A percentile compares a stretch with the other conserved stretches of the same genome.
Evolutionary conservation across 164 flowering plant genomes (phyloP).

Genomic region (Tetrastigma voinierianum): DNA sequence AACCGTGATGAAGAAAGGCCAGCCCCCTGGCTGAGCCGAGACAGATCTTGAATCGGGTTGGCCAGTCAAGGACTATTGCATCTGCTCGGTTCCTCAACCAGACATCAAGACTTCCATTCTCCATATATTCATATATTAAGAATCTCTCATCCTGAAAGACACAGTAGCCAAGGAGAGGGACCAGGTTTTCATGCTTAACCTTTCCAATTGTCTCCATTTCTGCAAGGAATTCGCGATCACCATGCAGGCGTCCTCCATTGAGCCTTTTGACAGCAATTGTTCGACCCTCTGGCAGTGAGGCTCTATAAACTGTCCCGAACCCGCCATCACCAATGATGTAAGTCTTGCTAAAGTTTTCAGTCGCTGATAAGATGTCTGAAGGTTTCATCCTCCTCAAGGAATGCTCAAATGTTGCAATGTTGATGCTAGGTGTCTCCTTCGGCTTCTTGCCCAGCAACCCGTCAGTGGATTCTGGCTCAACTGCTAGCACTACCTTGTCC

Average conservation of each 20-base stretch:
- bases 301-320: conserved; percentile 63
- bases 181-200: conserved; percentile 59
- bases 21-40: conserved; percentile 63
- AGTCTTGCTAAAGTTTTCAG: conserved; percentile 60
- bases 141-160: conserved; percentile 54
- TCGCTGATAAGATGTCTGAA: conserved; percentile 53
- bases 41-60: conserved; percentile 54
- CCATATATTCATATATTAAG: conserved; percentile 64
- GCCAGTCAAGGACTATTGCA: conserved; percentile 60
- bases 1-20: conserved; percentile 69
- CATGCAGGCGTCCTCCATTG: conserved; percentile 44
- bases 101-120: conserved; percentile 70
- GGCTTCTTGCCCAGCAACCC: conserved; percentile 40
- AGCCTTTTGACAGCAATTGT: conserved; percentile 60
- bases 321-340: conserved; percentile 69
- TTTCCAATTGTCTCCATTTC: conserved; percentile 77
- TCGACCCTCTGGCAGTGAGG: conserved; percentile 42
- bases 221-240: conserved; percentile 60
- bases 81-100: conserved; percentile 61
- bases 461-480: conserved; percentile 34
- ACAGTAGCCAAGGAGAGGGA: conserved; percentile 59
- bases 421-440: conserved; percentile 62
- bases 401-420: conserved; percentile 61
- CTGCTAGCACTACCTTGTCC: conserved; percentile 20
- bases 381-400: conserved; percentile 42